These are phyloP conservation scores for Samsoniella hepiali DNA, from an alignment of 2,329 filamentous ascomycete genomes.

Conservation along the genomic window DNA sequence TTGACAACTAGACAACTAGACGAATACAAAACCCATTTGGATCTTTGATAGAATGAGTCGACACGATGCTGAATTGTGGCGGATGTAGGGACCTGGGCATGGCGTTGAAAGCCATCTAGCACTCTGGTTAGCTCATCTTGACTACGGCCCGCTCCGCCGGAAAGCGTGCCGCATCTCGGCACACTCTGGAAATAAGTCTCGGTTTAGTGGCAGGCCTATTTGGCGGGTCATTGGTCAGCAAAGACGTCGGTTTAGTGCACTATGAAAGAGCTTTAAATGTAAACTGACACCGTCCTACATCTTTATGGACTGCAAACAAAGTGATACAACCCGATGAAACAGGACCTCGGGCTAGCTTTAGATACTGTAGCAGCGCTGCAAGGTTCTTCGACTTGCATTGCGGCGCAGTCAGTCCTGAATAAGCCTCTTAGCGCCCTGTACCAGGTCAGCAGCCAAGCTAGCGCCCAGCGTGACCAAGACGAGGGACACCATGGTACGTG, in stretches of 20 bases:
- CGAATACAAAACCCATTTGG: background rate
- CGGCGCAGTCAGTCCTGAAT: background rate
- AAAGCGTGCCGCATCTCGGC: background rate
- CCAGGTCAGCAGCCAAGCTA: background rate
- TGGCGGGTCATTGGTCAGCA: background rate
- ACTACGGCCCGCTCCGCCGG: slow-evolving; percentile 9
- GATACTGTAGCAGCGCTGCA: background rate
- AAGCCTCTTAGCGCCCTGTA: background rate
- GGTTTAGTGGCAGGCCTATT: background rate
- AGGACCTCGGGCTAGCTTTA: background rate
- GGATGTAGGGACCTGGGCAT: background rate
- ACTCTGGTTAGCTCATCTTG: background rate
- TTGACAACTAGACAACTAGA: background rate
- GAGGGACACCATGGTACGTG: background rate
- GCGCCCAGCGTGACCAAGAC: background rate
- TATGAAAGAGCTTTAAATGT: background rate
- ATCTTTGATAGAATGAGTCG: background rate
- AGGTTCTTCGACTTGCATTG: background rate
- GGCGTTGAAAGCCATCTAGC: background rate
- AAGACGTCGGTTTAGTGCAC: no score
- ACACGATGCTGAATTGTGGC: background rate
- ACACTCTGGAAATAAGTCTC: background rate
- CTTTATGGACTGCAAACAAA: no score
- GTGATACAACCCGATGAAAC: background rate
- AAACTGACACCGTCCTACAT: background rate